phyloP scores from a whole-genome alignment of 1,284 basidiomycete species.

The Pyrrhoderma noxium region DNA sequence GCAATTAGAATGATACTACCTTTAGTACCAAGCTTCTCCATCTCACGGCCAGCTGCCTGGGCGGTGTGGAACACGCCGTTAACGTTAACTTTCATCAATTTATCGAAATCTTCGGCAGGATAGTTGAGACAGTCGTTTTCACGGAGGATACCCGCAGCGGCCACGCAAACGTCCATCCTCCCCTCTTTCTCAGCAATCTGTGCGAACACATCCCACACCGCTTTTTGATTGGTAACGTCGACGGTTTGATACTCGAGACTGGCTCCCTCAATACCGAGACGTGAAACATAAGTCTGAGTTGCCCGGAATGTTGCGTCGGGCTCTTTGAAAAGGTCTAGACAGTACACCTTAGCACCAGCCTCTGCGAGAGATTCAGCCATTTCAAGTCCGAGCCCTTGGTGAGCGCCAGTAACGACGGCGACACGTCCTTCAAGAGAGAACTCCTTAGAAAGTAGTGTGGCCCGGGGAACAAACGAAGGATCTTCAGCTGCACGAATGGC shows the following conservation, averaged over 20 bases:
- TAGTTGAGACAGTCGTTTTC: conserved; percentile 62
- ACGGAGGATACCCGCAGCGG: conserved; percentile 72
- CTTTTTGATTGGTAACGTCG: conserved; percentile 56
- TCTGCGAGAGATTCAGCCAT: conserved; percentile 74
- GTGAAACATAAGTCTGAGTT: conserved; percentile 46
- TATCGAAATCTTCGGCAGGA: conserved; percentile 61
- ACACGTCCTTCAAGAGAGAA: conserved; percentile 70
- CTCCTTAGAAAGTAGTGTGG: conserved; percentile 56
- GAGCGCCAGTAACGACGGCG: conserved; percentile 71
- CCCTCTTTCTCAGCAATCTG: conserved; percentile 57
- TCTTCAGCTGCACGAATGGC: conserved; percentile 41
- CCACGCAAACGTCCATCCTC: conserved; percentile 67
- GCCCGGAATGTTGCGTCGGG: conserved; percentile 63
- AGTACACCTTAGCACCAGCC: conserved; percentile 73
- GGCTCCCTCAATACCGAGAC: conserved; percentile 32
- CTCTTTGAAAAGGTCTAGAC: conserved; percentile 60
- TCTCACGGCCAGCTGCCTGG: conserved; percentile 72
- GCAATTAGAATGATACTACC: conserved; percentile 82
- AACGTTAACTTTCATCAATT: conserved; percentile 64
- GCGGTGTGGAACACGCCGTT: conserved; percentile 74
- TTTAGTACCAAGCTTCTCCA: conserved; percentile 56
- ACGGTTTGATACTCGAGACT: conserved; percentile 60
- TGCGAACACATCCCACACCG: conserved; percentile 48
- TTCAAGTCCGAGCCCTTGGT: conserved; percentile 77
- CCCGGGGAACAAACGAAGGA: conserved; percentile 28